Percentiles rank a stretch among this genome's conserved stretches.
phyloP scores from a whole-genome alignment of 2,329 filamentous ascomycete species.

The Hypoxylon sp. region DNA sequence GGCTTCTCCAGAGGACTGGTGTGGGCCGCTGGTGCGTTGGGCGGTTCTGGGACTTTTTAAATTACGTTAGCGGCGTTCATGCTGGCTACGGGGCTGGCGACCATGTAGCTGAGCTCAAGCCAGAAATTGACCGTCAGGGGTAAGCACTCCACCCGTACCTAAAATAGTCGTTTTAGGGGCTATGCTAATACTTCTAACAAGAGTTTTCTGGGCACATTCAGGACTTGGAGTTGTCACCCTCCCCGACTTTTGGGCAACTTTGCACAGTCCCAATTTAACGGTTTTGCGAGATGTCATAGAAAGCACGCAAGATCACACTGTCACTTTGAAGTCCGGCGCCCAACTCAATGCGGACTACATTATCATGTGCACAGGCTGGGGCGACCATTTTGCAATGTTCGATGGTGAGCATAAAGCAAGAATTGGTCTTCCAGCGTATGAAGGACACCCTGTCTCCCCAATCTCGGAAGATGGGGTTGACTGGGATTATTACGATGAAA shows the following conservation, averaged over 20 bases:
- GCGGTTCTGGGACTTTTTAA: conserved; percentile 40
- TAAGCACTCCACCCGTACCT: conserved; percentile 15
- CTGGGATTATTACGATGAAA: conserved; percentile 46
- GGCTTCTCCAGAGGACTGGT: conserved; percentile 39
- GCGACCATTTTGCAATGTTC: conserved; percentile 50
- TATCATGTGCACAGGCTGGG: conserved; percentile 53
- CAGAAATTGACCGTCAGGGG: conserved; percentile 49
- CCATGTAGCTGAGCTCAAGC: conserved; percentile 43
- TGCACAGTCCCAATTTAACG: conserved; percentile 45
- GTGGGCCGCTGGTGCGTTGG: conserved; percentile 20
- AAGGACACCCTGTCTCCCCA: not conserved
- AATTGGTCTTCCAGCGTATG: conserved; percentile 20
- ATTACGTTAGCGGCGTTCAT: conserved; percentile 41
- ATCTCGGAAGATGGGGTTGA: conserved; percentile 24
- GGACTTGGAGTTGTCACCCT: conserved; percentile 47
- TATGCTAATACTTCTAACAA: conserved; percentile 12
- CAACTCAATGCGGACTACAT: conserved; percentile 45
- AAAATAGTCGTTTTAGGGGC: not conserved
- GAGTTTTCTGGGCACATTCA: conserved; percentile 48
- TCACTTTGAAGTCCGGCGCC: conserved; percentile 35
- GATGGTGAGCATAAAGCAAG: conserved; percentile 32
- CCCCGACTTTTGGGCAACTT: conserved; percentile 47
- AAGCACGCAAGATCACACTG: conserved; percentile 35
- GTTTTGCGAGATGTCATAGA: conserved; percentile 40
- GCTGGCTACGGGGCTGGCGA: conserved; percentile 46